Evolutionary conservation across 78 protist species (phyloP).

Genomic region (Speleostelium caveatum): DNA sequence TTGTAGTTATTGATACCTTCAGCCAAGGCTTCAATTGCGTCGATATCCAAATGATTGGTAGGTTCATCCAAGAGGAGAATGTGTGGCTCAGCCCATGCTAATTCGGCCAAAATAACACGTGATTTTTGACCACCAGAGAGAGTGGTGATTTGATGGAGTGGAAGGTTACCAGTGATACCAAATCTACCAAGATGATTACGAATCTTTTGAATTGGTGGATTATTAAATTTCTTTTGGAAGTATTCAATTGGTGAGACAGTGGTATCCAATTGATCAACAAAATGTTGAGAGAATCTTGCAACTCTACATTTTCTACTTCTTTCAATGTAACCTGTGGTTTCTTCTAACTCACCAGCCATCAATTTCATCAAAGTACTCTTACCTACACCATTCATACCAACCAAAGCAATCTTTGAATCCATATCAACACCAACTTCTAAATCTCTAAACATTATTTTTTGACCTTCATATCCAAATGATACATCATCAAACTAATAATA

Average conservation of each 20-base stretch:
- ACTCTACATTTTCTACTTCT: constrained; percentile 77
- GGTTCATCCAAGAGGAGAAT: constrained; percentile 96
- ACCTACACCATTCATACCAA: constrained; percentile 97
- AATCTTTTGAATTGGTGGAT: constrained; percentile 70
- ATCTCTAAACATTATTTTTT: constrained; percentile 79
- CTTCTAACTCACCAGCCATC: constrained; percentile 89
- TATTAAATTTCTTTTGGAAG: constrained; percentile 73
- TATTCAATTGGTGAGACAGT: constrained; percentile 87
- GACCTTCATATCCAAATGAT: constrained; percentile 83
- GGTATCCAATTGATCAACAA: constrained; percentile 90
- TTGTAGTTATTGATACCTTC: constrained; percentile 87
- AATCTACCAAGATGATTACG: constrained; percentile 84
- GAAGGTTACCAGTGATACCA: constrained; percentile 75
- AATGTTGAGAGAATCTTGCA: constrained; percentile 93
- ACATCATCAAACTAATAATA: constrained; percentile 84
- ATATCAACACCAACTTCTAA: constrained; percentile 85
- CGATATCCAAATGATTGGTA: constrained; percentile 95
- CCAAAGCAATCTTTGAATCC: constrained; percentile 89
- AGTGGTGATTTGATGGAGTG: constrained; percentile 70
- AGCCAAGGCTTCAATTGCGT: constrained; percentile 89
- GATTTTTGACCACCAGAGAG: constrained; percentile 97
- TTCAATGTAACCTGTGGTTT: constrained; percentile 84
- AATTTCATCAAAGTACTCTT: constrained; percentile 93
- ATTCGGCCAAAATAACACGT: constrained; percentile 94
- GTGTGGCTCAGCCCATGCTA: constrained; percentile 92